Conservation (phyloP, 805 yeast species). For the Clavispora vitiphila region DNA sequence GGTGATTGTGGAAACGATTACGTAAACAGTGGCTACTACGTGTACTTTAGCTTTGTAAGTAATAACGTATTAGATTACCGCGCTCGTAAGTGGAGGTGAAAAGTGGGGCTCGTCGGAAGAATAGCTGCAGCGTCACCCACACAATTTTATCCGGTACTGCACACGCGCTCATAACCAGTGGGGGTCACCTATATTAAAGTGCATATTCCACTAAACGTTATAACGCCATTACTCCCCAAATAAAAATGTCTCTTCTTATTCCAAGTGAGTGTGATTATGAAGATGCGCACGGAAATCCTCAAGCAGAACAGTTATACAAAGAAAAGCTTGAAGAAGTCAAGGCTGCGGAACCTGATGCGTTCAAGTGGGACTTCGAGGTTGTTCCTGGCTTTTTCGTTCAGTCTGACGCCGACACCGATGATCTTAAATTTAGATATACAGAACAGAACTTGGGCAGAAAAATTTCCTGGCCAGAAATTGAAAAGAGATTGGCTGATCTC, state of each 20-base stretch:
- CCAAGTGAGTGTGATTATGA: conserved; percentile 22
- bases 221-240: not conserved
- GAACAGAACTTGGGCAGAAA: conserved; percentile 41
- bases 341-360: conserved; percentile 3
- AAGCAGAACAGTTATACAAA: conserved; percentile 8
- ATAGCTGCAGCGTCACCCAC: not conserved
- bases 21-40: conserved; percentile 1
- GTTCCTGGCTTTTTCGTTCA: conserved; percentile 50
- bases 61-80: not conserved
- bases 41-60: conserved; percentile 13
- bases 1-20: not conserved
- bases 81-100: no score
- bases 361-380: conserved; percentile 41
- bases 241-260: conserved; percentile 16
- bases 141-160: not conserved
- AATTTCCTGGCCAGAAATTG: conserved; percentile 37
- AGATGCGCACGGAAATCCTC: conserved; percentile 21
- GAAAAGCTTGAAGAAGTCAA: conserved; percentile 2
- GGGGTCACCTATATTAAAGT: not conserved
- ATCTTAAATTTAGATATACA: conserved; percentile 40
- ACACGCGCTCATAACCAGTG: not conserved
- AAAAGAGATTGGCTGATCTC: conserved; percentile 26
- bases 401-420: conserved; percentile 40
- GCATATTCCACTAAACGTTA: not conserved
- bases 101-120: not conserved